A percentile compares a stretch with the other conserved stretches of the same genome.
phyloP scores from a whole-genome alignment of 306 rosid genomes.

The Cercis canadensis region DNA sequence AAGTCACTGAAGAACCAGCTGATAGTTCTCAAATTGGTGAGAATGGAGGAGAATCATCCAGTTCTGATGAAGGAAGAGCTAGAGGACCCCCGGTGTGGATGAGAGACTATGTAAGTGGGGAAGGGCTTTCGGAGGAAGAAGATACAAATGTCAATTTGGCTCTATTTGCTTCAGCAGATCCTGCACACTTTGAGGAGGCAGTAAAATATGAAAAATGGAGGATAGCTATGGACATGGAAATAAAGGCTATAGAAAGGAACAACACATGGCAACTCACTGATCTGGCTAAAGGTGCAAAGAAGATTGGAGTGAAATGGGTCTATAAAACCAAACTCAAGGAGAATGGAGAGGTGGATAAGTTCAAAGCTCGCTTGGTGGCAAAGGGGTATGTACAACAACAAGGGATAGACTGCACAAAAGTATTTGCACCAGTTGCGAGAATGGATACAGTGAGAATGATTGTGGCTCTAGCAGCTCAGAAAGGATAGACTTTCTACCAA shows the following conservation, averaged over 20 bases:
- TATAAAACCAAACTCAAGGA: slow-evolving; percentile 14
- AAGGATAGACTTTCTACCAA: not conserved
- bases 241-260: not conserved
- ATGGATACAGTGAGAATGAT: slow-evolving; percentile 21
- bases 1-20: too few relatives aligned
- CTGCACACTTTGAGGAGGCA: too few relatives aligned
- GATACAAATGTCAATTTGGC: too few relatives aligned
- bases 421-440: slow-evolving; percentile 6
- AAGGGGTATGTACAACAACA: not conserved
- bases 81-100: too few relatives aligned
- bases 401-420: not conserved
- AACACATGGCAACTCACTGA: not conserved
- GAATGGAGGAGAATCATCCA: too few relatives aligned
- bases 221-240: too few relatives aligned
- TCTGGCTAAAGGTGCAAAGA: not conserved
- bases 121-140: too few relatives aligned
- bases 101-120: too few relatives aligned
- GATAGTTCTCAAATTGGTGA: too few relatives aligned
- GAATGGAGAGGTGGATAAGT: not conserved
- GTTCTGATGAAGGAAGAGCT: too few relatives aligned
- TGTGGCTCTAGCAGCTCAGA: not conserved
- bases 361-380: not conserved
- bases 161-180: too few relatives aligned
- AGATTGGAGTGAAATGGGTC: slow-evolving; percentile 22
- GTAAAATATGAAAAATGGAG: too few relatives aligned